Conservation (phyloP, 345 rosid genomes). For the Rubroshorea leprosula region DNA sequence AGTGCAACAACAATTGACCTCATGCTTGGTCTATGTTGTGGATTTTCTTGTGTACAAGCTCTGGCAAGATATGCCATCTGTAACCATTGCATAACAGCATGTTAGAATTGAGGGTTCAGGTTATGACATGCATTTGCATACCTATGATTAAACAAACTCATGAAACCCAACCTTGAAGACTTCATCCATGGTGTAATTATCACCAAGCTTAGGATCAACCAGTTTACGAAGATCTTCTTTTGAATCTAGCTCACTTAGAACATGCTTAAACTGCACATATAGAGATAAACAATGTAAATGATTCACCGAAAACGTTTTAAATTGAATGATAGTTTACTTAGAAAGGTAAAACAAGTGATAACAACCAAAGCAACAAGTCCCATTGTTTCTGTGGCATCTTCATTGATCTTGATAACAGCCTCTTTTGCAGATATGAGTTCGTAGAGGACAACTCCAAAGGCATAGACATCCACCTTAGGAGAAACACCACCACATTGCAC, state of each 20-base stretch:
- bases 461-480: slow-evolving; percentile 86
- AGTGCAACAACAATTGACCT: slow-evolving; percentile 83
- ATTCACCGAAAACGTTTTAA: background rate
- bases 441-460: slow-evolving; percentile 91
- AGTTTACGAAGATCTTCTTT: slow-evolving; percentile 52
- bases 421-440: slow-evolving; percentile 89
- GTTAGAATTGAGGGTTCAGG: background rate
- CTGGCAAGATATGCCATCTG: slow-evolving; percentile 89
- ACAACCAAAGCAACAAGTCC: slow-evolving; percentile 88
- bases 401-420: slow-evolving; percentile 60
- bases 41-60: slow-evolving; percentile 79
- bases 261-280: slow-evolving; percentile 66
- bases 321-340: too few relatives aligned
- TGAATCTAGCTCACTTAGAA: slow-evolving; percentile 48
- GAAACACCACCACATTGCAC: slow-evolving; percentile 84
- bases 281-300: background rate
- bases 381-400: slow-evolving; percentile 43
- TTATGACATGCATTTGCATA: background rate
- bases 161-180: slow-evolving; percentile 69
- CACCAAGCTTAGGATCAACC: slow-evolving; percentile 68
- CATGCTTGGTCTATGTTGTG: slow-evolving; percentile 79
- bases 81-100: slow-evolving; percentile 5
- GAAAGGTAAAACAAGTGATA: slow-evolving; percentile 10
- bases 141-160: background rate
- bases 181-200: slow-evolving; percentile 60